Base-by-base conservation (phyloP, 2,329 filamentous ascomycete genomes). In the Alternaria rosae region DNA sequence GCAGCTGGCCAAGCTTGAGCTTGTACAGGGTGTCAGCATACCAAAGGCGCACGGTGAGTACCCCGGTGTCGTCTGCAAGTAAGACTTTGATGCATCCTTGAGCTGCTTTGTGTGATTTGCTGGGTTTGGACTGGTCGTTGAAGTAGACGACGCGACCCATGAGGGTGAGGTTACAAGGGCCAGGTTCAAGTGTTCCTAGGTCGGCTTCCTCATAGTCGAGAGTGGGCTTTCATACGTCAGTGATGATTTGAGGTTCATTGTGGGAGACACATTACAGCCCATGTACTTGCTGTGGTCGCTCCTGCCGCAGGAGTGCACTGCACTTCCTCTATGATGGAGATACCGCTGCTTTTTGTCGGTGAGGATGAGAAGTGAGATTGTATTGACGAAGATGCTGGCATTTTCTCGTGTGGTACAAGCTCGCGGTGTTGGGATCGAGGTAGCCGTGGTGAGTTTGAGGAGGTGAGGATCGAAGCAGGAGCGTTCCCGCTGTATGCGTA, bases 121-220 rank as follows among this genome's bases (percentile, higher is more conserved):
- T 82, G 4, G 76, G 76, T 21, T 80, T 83, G 11, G 72, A 69
- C 7, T 81, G 75, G 28, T 85, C 79, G 50, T 78, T 83, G 64
- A 87, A 82, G 70, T 88, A 88, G 11, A 86, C 85, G 12, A 89
- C 73, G 26, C 87, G 80, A 2, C 87, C 87, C 35, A 79, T 82
- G 59, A 89, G 85, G 3, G 80, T 80, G 28, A 88, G 82, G 53
- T 83, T 78, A 30, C 77, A 77, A 0, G 84, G 84, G 0, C 87
- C 87, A 2, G 83, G 78, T 35, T 83, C 65, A 1, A 89, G 77
- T 5, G 82, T 72, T 7, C 76, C 79, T 30, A 89, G 85, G 4
- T 79, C 72, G 2, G 79, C 72, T 60, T 84, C 80, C 58, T 85
- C 79, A 58, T 87, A 87, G 8, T 80, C 74, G 13, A 81, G 76